Conservation (phyloP, 352 stramenopile genomes). For the Pythium brachiatum region DNA sequence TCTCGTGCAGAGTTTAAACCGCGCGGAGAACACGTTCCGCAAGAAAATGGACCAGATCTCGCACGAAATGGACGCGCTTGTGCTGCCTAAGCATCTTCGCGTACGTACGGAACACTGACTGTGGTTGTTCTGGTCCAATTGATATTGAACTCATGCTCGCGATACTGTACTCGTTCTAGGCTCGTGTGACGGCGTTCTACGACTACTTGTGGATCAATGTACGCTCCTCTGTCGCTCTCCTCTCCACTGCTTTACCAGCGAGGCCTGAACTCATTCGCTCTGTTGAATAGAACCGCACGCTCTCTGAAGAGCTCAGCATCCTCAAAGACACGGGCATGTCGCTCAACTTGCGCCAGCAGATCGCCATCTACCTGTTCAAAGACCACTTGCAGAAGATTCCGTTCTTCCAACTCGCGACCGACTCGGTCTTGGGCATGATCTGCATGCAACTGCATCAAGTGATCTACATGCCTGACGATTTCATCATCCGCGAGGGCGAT, state of each 20-base stretch:
- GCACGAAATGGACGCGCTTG: slow-evolving; percentile 63
- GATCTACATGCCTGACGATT: slow-evolving; percentile 67
- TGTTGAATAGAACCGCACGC: slow-evolving; percentile 36
- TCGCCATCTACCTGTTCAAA: slow-evolving; percentile 71
- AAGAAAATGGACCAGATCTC: slow-evolving; percentile 74
- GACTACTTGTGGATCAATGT: slow-evolving; percentile 72
- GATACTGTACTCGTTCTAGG: slow-evolving; percentile 10
- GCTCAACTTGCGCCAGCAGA: slow-evolving; percentile 45
- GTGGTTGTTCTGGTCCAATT: no score
- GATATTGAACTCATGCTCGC: neutral
- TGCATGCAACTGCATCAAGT: slow-evolving; percentile 66
- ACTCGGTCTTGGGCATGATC: slow-evolving; percentile 63
- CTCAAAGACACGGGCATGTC: slow-evolving; percentile 67
- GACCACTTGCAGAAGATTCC: slow-evolving; percentile 67
- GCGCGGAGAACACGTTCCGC: slow-evolving; percentile 56
- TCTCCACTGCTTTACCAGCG: no score
- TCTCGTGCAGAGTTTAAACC: slow-evolving; percentile 63
- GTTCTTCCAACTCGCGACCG: slow-evolving; percentile 65
- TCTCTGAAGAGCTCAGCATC: slow-evolving; percentile 58
- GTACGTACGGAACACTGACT: slow-evolving; percentile 20
- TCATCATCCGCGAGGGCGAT: slow-evolving; percentile 60
- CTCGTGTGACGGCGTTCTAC: slow-evolving; percentile 57
- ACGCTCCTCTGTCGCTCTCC: neutral
- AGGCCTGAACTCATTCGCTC: no score
- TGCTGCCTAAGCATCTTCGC: slow-evolving; percentile 48